Percentiles rank a stretch among this genome's conserved stretches.
These are phyloP conservation scores for Apiospora rasikravindrae DNA, from an alignment of 2,329 filamentous ascomycete genomes.

Conservation along the genomic window DNA sequence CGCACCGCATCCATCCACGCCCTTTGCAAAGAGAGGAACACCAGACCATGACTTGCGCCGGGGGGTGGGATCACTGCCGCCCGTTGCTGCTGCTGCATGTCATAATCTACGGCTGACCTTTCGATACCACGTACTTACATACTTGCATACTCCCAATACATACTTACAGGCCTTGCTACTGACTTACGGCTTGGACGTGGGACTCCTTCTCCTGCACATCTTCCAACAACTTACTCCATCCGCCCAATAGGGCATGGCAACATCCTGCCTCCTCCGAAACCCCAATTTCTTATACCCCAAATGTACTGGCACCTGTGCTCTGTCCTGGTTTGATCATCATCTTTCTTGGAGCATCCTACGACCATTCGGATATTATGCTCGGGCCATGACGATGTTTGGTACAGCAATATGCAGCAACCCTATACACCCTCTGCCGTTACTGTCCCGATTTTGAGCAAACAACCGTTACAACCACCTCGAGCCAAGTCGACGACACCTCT, in stretches of 20 bases:
- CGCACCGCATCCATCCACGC: background rate
- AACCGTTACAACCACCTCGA: background rate
- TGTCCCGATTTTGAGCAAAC: conserved; percentile 1
- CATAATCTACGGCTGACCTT: background rate
- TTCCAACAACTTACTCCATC: background rate
- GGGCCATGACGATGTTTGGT: conserved; percentile 1
- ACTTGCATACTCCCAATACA: background rate
- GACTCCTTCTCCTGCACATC: background rate
- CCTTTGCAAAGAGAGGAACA: background rate
- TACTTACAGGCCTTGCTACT: background rate
- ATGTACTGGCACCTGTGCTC: background rate
- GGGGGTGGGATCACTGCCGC: conserved; percentile 11
- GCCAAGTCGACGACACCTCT: conserved; percentile 2
- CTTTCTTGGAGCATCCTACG: background rate
- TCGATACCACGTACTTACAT: background rate
- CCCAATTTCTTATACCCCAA: conserved; percentile 13
- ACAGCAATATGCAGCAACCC: conserved; percentile 11
- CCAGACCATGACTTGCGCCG: conserved; percentile 12
- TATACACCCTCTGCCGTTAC: background rate
- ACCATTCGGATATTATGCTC: background rate
- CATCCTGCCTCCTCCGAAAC: conserved; percentile 13
- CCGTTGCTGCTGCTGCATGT: conserved; percentile 6
- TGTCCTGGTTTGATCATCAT: conserved; percentile 8
- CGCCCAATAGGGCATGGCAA: conserved; percentile 13
- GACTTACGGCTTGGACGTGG: background rate